Conservation (phyloP, 1,139 yeast genomes). For the Yamadazyma dushanensis region DNA sequence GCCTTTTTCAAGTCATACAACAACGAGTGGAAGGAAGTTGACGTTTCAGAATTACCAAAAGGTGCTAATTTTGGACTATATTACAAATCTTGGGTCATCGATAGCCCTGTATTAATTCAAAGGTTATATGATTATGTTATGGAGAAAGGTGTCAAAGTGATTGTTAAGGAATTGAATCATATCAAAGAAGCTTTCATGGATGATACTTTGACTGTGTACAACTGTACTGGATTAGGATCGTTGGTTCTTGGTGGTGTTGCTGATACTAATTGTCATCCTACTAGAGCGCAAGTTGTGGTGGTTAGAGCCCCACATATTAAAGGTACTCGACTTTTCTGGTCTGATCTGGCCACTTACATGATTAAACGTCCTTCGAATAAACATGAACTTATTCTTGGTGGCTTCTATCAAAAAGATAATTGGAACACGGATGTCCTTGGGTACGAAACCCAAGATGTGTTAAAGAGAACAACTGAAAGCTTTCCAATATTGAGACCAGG, state of each 20-base stretch:
- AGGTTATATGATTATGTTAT: constrained; percentile 13
- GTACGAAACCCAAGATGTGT: constrained; percentile 55
- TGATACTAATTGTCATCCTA: constrained; percentile 52
- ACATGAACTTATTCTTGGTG: constrained; percentile 66
- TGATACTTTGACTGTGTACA: constrained; percentile 49
- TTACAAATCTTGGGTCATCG: constrained; percentile 31
- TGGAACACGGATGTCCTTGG: constrained; percentile 57
- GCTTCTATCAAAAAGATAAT: constrained; percentile 57
- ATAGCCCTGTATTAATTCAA: constrained; percentile 21
- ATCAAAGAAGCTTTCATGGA: constrained; percentile 19
- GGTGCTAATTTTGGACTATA: constrained; percentile 53
- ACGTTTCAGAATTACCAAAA: constrained; percentile 3
- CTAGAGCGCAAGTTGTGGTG: constrained; percentile 66
- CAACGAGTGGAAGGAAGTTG: not conserved
- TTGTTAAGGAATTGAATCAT: constrained; percentile 10
- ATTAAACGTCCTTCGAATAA: constrained; percentile 10
- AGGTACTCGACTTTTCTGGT: constrained; percentile 39
- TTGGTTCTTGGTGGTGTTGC: constrained; percentile 51
- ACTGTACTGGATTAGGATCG: constrained; percentile 66
- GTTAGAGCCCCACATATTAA: constrained; percentile 51
- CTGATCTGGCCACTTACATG: constrained; percentile 29
- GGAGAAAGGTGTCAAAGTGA: constrained; percentile 14
- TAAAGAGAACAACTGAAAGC: constrained; percentile 33
- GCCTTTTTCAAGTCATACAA: constrained; percentile 6
- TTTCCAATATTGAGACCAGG: constrained; percentile 12